A percentile compares a stretch with the other conserved stretches of the same genome.
Evolutionary conservation across 1,139 yeast species (phyloP).

Genomic region (Blastobotrys persicus): DNA sequence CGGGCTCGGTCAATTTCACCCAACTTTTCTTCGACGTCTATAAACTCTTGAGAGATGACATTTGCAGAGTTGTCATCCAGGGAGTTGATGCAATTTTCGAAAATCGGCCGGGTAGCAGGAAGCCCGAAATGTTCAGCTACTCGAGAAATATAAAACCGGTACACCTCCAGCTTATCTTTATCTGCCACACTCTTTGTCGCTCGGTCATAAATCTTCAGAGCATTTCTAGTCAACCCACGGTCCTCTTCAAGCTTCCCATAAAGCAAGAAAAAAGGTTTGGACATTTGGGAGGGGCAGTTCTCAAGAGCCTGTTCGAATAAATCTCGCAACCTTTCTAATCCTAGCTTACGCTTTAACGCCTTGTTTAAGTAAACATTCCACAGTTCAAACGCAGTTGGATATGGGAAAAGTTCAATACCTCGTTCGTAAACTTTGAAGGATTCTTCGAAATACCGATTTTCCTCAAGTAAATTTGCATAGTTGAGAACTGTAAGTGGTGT

Average conservation of each 20-base stretch:
- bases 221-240: conserved; percentile 45
- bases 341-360: conserved; percentile 42
- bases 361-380: conserved; percentile 69
- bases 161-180: conserved; percentile 38
- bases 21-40: conserved; percentile 49
- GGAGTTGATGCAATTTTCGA: conserved; percentile 44
- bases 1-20: conserved; percentile 60
- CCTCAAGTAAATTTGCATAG: conserved; percentile 62
- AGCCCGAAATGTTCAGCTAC: conserved; percentile 39
- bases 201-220: conserved; percentile 45
- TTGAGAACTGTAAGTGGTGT: conserved; percentile 66
- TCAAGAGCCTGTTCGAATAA: conserved; percentile 63
- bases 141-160: conserved; percentile 36
- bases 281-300: conserved; percentile 48
- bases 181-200: conserved; percentile 42
- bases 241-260: conserved; percentile 64
- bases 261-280: conserved; percentile 50
- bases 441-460: conserved; percentile 47
- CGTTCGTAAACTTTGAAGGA: conserved; percentile 65
- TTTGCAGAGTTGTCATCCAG: conserved; percentile 40
- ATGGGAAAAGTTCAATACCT: conserved; percentile 60
- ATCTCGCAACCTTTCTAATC: conserved; percentile 65
- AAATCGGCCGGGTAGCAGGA: conserved; percentile 41
- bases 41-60: conserved; percentile 41
- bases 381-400: conserved; percentile 64